Conservation (phyloP, 768 basidiomycete genomes). For the Mycena galericulata region DNA sequence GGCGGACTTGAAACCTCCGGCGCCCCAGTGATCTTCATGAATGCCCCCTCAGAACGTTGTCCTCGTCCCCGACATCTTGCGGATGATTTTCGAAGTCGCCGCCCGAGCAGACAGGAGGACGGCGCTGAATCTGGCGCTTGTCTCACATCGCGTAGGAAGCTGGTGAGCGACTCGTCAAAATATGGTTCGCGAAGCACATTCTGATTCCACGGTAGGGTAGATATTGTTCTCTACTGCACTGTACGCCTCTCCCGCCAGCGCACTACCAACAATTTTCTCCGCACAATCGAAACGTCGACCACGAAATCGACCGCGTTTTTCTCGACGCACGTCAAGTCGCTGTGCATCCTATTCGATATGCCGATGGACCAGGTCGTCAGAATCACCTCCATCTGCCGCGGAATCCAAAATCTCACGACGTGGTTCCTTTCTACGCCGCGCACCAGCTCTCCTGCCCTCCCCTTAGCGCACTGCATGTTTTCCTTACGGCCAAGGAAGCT, state of each 20-base stretch:
- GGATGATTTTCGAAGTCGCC: constrained; percentile 51
- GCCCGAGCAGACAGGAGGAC: constrained; percentile 45
- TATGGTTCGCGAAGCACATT: neutral
- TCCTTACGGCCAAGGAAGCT: constrained; percentile 46
- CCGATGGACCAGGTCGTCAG: constrained; percentile 44
- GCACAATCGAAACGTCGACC: constrained; percentile 50
- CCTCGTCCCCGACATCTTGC: constrained; percentile 53
- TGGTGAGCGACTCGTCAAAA: constrained; percentile 44
- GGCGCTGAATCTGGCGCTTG: constrained; percentile 45
- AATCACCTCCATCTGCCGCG: constrained; percentile 50
- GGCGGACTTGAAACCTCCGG: neutral
- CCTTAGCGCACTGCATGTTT: constrained; percentile 36
- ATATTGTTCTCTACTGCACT: constrained; percentile 49
- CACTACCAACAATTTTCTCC: constrained; percentile 50
- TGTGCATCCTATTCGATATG: constrained; percentile 51
- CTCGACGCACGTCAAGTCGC: constrained; percentile 49
- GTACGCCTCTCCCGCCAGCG: constrained; percentile 48
- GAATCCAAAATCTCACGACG: constrained; percentile 50
- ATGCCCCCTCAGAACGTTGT: constrained; percentile 11
- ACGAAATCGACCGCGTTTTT: constrained; percentile 49
- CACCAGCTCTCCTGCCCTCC: constrained; percentile 18
- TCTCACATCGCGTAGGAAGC: constrained; percentile 45
- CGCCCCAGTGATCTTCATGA: constrained; percentile 13
- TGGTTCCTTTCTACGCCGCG: constrained; percentile 46
- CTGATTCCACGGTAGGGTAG: constrained; percentile 43